Conservation (phyloP, 2,329 filamentous ascomycete species). For the Acrocalymma vagum region DNA sequence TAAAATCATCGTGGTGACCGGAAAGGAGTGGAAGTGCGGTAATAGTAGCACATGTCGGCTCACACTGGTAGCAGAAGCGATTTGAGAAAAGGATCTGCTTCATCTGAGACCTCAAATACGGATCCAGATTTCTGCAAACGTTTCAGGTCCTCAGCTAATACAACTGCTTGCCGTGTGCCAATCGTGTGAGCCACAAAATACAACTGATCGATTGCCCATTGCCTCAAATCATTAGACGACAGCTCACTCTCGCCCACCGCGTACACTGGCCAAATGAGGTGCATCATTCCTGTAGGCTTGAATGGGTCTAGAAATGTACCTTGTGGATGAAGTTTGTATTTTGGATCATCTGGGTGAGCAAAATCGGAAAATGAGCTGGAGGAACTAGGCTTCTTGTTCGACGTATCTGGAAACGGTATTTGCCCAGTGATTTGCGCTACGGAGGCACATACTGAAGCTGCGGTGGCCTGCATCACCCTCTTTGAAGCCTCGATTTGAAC, state of each 20-base stretch:
- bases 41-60: too few species aligned
- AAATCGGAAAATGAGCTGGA: slow-evolving; percentile 1
- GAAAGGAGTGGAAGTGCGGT: too few species aligned
- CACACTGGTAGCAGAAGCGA: too few species aligned
- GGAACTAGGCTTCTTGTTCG: background rate
- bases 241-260: slow-evolving; percentile 21
- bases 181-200: slow-evolving; percentile 30
- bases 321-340: slow-evolving; percentile 22
- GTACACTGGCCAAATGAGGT: slow-evolving; percentile 38
- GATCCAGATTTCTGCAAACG: slow-evolving; percentile 10
- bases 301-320: slow-evolving; percentile 32
- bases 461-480: slow-evolving; percentile 18
- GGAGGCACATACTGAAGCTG: slow-evolving; percentile 29
- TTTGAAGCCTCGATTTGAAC: slow-evolving; percentile 19
- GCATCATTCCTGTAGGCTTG: slow-evolving; percentile 30
- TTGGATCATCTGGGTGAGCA: slow-evolving; percentile 5
- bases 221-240: slow-evolving; percentile 19
- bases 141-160: slow-evolving; percentile 31
- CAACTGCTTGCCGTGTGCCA: slow-evolving; percentile 34
- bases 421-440: slow-evolving; percentile 39
- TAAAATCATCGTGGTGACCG: too few species aligned
- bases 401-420: slow-evolving; percentile 28
- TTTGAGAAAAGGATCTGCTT: too few species aligned
- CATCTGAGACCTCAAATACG: slow-evolving; percentile 1
- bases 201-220: slow-evolving; percentile 32